Evolutionary conservation across 1,284 basidiomycete genomes (phyloP).

Genomic region (Bjerkandera adusta): DNA sequence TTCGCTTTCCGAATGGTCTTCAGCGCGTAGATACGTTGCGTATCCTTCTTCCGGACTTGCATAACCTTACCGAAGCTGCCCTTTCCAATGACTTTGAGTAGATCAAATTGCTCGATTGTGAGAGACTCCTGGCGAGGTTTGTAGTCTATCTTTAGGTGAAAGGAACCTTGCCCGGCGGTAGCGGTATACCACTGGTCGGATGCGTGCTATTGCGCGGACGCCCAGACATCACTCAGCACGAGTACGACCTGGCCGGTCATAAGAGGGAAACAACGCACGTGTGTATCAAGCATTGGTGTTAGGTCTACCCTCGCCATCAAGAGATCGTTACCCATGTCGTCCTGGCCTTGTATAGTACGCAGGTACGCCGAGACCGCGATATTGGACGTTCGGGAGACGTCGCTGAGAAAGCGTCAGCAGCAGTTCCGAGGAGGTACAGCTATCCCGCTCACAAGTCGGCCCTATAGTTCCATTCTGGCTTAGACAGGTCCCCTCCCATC

Average conservation of each 20-base stretch:
- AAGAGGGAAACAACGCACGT: slow-evolving; percentile 43
- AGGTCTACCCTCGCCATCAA: slow-evolving; percentile 91
- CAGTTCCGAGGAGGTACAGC: slow-evolving; percentile 2
- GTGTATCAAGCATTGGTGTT: slow-evolving; percentile 82
- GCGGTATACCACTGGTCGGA: slow-evolving; percentile 89
- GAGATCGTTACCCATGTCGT: slow-evolving; percentile 92
- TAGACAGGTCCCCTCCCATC: slow-evolving; percentile 82
- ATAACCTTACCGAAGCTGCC: slow-evolving; percentile 98
- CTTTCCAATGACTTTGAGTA: slow-evolving; percentile 98
- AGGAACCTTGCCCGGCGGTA: slow-evolving; percentile 83
- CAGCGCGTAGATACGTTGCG: slow-evolving; percentile 95
- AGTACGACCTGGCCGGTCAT: slow-evolving; percentile 9
- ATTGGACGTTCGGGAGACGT: slow-evolving; percentile 88
- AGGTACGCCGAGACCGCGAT: slow-evolving; percentile 89
- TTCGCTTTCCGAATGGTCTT: slow-evolving; percentile 99
- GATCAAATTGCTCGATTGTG: slow-evolving; percentile 94
- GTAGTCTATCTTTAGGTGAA: slow-evolving; percentile 96
- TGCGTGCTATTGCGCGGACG: slow-evolving; percentile 50
- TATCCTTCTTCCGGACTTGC: slow-evolving; percentile 99
- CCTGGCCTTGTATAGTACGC: slow-evolving; percentile 69
- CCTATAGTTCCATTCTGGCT: slow-evolving; percentile 93
- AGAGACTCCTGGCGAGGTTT: slow-evolving; percentile 83
- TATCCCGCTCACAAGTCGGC: slow-evolving; percentile 91
- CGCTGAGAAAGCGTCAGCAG: slow-evolving; percentile 43
- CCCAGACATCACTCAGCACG: slow-evolving; percentile 1